Evolutionary conservation across 1,284 basidiomycete genomes (phyloP).

Genomic region (Ceratorhiza oryzae-sativae): DNA sequence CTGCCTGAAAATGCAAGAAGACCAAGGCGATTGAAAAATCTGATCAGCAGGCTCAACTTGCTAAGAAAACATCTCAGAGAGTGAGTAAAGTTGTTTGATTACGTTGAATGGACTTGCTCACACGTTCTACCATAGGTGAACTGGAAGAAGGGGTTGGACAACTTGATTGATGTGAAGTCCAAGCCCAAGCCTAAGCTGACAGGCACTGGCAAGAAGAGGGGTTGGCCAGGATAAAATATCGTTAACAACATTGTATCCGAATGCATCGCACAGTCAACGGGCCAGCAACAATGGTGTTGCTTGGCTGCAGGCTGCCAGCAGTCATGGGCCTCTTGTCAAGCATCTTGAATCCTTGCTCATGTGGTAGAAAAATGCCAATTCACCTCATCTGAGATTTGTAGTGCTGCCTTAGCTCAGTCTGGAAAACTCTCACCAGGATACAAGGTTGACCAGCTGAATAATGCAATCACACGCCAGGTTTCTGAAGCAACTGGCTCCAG

Average conservation of each 20-base stretch:
- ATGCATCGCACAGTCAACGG: no score
- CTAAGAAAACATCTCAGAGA: not conserved
- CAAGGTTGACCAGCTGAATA: not conserved
- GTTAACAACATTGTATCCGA: no score
- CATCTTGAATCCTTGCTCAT: not conserved
- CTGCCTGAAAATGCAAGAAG: not conserved
- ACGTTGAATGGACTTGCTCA: no score
- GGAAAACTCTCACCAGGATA: not conserved
- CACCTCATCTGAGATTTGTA: not conserved
- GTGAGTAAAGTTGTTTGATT: not conserved
- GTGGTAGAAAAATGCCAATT: not conserved
- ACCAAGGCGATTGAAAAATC: not conserved
- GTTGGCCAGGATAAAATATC: no score
- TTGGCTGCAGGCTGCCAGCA: constrained; percentile 9
- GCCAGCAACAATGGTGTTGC: not conserved
- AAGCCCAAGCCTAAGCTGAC: not conserved
- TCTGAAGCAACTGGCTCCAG: no score
- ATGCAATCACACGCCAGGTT: no score
- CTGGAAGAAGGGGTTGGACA: constrained; percentile 19
- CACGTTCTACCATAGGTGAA: not conserved
- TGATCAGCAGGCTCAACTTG: not conserved
- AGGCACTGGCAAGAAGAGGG: no score
- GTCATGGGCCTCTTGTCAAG: not conserved
- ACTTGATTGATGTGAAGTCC: not conserved
- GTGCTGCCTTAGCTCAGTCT: not conserved